Percentiles rank a stretch among this genome's conserved stretches.
Evolutionary conservation across 2,329 filamentous ascomycete species (phyloP).

Genomic region (Monosporascus sp.): DNA sequence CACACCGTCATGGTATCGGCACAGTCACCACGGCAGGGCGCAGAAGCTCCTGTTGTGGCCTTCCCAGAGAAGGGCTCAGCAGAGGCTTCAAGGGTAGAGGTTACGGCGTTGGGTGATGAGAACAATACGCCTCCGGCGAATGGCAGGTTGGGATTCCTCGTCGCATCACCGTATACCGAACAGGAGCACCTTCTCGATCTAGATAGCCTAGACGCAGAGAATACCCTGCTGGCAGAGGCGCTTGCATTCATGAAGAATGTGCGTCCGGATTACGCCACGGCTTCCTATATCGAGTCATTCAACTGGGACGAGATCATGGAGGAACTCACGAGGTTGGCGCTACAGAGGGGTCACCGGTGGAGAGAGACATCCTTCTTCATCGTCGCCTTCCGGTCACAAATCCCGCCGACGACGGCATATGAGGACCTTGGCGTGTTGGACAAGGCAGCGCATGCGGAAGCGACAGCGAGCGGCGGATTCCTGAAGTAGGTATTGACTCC

Average conservation of each 20-base stretch:
- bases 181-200: constrained; percentile 69
- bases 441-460: constrained; percentile 74
- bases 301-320: constrained; percentile 67
- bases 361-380: constrained; percentile 68
- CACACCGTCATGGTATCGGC: neutral
- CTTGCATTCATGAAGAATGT: constrained; percentile 59
- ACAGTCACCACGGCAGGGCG: neutral
- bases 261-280: constrained; percentile 70
- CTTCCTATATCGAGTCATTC: constrained; percentile 67
- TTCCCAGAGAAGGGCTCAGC: neutral
- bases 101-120: neutral
- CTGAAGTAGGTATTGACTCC: constrained; percentile 55
- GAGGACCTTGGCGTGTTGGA: constrained; percentile 68
- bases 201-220: constrained; percentile 57
- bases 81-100: neutral
- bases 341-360: constrained; percentile 48
- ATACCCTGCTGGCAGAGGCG: constrained; percentile 66
- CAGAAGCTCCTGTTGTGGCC: neutral
- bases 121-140: constrained; percentile 9
- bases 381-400: constrained; percentile 74
- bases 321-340: constrained; percentile 49
- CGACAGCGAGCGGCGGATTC: constrained; percentile 72
- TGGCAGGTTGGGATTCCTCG: constrained; percentile 36
- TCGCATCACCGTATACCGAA: constrained; percentile 73
- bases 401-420: constrained; percentile 63